Base-by-base conservation (phyloP, 257 asterid genomes). In the Rhazya stricta region DNA sequence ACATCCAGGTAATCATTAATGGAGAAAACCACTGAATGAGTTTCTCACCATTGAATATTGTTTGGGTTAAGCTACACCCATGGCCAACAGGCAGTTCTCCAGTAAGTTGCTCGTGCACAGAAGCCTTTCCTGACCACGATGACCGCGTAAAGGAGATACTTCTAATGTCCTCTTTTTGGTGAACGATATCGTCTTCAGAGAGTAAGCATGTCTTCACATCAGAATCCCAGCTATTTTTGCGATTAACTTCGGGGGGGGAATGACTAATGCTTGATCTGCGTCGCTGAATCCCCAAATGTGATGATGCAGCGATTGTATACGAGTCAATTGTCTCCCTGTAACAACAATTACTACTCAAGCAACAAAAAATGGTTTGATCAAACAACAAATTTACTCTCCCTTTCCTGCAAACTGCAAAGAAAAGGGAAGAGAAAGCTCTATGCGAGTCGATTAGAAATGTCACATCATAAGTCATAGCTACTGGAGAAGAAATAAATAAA, bases 251-350 rank as follows among this genome's bases (percentile, higher is more conserved):
- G 74, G 73, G 34, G 53, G 67, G 67, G 51, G 88, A 54, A 39
- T 79, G 73, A 57, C 63, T 68, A 58, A 78, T 72, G 62, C 85
- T 84, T 16, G 90, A 80, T 51, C 81, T 54, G 29, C 82, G 87
- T 50, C 83, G 83, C 74, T 85, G 79, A 19, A 71, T 62, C 36
- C 91, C 94, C 9, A 89, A 76, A 73, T 72, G 81, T 65, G 97
- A 97, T 25, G 97, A 86, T 70, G 96, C 96, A 29, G 98, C 87
- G 77, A 94, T 85, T 12, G 97, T 82, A 72, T 82, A 87, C 25
- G 85, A 78, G 76, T 91, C 87, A 27, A 88, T 88, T 16, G 98
- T 76, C 80, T 94, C 97, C 80, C 97, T 94, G 88, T n/a, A 21
- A 58, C 41, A 72, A 4, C 16, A 69, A 5, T 23, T 18, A 27